These are phyloP conservation scores for Pythium sukuiense DNA, from an alignment of 352 stramenopile genomes.

Conservation along the genomic window DNA sequence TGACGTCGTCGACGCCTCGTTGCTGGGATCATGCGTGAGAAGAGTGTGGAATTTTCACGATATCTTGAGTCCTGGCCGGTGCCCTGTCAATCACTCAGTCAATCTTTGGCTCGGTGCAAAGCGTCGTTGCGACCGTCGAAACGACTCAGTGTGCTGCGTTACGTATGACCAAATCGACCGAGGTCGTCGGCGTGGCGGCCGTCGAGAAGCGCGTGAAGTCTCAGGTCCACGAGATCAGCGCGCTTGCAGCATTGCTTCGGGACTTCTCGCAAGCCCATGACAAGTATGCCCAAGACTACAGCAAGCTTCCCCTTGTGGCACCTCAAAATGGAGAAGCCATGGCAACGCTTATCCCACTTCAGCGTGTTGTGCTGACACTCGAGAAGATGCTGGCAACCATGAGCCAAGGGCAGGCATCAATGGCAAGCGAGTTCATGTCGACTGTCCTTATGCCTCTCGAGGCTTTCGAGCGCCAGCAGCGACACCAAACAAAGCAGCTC, in stretches of 20 bases:
- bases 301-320: slow-evolving; percentile 28
- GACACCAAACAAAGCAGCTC: slow-evolving; percentile 39
- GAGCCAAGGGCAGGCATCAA: slow-evolving; percentile 19
- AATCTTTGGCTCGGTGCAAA: not conserved
- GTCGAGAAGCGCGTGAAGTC: slow-evolving; percentile 36
- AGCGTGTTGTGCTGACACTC: slow-evolving; percentile 28
- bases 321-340: slow-evolving; percentile 8
- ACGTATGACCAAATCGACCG: not conserved
- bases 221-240: slow-evolving; percentile 34
- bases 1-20: not conserved
- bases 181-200: slow-evolving; percentile 1
- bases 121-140: not conserved
- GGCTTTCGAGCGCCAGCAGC: slow-evolving; percentile 37
- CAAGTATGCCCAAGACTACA: slow-evolving; percentile 36
- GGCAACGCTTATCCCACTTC: slow-evolving; percentile 25
- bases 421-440: slow-evolving; percentile 33
- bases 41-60: slow-evolving; percentile 3
- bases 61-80: not conserved
- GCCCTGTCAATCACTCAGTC: not conserved
- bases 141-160: not conserved
- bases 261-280: slow-evolving; percentile 37
- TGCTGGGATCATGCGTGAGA: not conserved
- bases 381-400: slow-evolving; percentile 30
- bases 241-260: slow-evolving; percentile 30
- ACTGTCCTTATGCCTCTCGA: slow-evolving; percentile 37